Base-by-base conservation (phyloP, 2,329 filamentous ascomycete species). In the Xenosphaeropsis pyriputrescens region DNA sequence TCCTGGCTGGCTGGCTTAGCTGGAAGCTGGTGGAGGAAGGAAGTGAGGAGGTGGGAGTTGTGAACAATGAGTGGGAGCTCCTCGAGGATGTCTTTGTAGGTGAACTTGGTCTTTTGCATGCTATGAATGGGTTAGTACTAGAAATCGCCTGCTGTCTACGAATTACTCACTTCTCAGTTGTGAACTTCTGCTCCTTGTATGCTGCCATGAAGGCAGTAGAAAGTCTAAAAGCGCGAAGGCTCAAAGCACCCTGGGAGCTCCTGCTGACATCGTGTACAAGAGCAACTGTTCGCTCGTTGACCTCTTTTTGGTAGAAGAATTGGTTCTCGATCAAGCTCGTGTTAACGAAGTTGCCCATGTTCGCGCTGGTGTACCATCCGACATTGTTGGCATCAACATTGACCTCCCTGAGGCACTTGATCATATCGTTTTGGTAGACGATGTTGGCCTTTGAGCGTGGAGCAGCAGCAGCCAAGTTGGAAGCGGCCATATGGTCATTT, bases 281-380 rank as follows among this genome's bases (percentile, higher is more conserved):
- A 35, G 85, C 85, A 33, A 95, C 76, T 6, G 84, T 86, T 60
- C 74, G 71, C 62, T 91, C 85, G 59, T 94, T 93, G 52, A 74
- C 57, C 51, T 93, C 85, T 61, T 85, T 91, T 69, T 98, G 91
- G 69, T 94, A 96, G 67, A 88, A 83, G 64, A 78, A 86, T 63
- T 95, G 88, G 68, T 96, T 98, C 72, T 98, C 91, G 61, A 98
- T 84, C 57, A 94, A 88, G 68, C 81, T 84, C 57, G 82, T 62
- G 68, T 88, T 95, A 69, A 96, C 72, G 52, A 96, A 96, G 70
- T 94, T 96, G 61, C 91, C 91, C 84, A 98, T 93, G 61, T 86
- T 94, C 46, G 88, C 85, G 66, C 86, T 95, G 42, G 86, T 95
- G 67, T 98, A 98, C 88, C 88, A 98, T 53, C 91, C 91, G 43